Conservation (phyloP, 805 yeast genomes). For the Citeromyces matritensis region DNA sequence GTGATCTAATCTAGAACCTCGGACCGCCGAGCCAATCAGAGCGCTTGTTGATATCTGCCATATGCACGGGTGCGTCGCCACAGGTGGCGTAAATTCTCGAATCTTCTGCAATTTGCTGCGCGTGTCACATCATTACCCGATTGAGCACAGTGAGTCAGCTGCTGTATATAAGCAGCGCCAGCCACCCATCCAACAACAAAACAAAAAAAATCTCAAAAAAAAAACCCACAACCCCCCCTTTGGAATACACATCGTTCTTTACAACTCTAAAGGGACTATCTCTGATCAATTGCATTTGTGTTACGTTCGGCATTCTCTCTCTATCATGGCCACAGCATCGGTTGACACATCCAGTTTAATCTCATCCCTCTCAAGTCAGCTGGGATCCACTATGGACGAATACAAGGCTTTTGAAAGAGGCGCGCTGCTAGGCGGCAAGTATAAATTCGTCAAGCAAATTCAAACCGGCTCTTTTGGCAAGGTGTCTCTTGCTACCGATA, state of each 20-base stretch:
- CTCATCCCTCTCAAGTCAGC: constrained; percentile 6
- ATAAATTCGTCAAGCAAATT: constrained; percentile 55
- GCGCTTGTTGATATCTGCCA: too few relatives aligned
- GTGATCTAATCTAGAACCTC: too few relatives aligned
- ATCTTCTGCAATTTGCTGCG: too few relatives aligned
- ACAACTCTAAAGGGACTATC: too few relatives aligned
- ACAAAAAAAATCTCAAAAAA: too few relatives aligned
- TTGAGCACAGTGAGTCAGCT: too few relatives aligned
- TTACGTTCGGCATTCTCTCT: background rate
- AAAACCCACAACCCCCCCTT: too few relatives aligned
- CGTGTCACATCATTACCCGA: too few relatives aligned
- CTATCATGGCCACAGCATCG: constrained; percentile 1
- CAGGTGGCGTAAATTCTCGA: too few relatives aligned
- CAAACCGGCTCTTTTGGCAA: constrained; percentile 92
- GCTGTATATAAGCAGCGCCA: background rate
- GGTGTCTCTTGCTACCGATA: constrained; percentile 77
- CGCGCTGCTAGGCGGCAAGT: constrained; percentile 42
- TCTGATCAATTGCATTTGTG: background rate
- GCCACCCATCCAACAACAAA: background rate
- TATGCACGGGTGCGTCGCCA: too few relatives aligned
- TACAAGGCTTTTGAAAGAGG: constrained; percentile 24
- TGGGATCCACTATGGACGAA: constrained; percentile 15
- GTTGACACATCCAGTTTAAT: constrained; percentile 6
- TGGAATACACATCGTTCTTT: background rate
- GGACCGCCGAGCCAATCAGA: too few relatives aligned